Evolutionary conservation across 2,329 filamentous ascomycete genomes (phyloP).

Genomic region (Ophiocordyceps camponoti-floridani): DNA sequence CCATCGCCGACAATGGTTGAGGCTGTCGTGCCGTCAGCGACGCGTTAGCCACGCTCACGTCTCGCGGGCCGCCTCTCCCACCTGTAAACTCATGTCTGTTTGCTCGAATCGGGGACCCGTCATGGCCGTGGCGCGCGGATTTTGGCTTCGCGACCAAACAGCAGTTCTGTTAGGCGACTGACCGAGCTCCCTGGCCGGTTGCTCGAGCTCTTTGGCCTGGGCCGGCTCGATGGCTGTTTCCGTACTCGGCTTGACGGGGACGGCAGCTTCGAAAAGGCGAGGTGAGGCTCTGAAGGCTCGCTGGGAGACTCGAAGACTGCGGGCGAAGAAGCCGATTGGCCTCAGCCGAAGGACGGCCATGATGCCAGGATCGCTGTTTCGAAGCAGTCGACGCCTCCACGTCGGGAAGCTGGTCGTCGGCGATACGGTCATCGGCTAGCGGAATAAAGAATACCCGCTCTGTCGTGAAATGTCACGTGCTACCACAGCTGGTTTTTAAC

Average conservation of each 20-base stretch:
- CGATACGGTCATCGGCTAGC: neutral
- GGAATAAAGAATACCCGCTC: neutral
- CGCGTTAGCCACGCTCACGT: neutral
- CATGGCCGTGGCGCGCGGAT: slow-evolving; percentile 69
- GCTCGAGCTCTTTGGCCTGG: slow-evolving; percentile 34
- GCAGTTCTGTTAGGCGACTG: slow-evolving; percentile 77
- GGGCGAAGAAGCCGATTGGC: slow-evolving; percentile 24
- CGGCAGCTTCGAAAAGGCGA: slow-evolving; percentile 25
- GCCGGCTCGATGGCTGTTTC: slow-evolving; percentile 24
- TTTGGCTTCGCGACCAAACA: slow-evolving; percentile 78
- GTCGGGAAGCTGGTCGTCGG: too few species aligned
- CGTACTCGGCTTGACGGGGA: slow-evolving; percentile 17
- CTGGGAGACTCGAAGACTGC: slow-evolving; percentile 22
- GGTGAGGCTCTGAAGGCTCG: slow-evolving; percentile 30
- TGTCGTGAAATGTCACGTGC: neutral
- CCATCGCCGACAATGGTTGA: slow-evolving; percentile 75
- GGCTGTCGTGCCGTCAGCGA: slow-evolving; percentile 38
- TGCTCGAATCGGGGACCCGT: slow-evolving; percentile 90
- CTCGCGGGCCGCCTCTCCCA: slow-evolving; percentile 21
- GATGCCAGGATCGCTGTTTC: slow-evolving; percentile 4
- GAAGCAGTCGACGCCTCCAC: too few species aligned
- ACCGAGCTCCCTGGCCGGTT: slow-evolving; percentile 27
- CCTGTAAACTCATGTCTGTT: slow-evolving; percentile 85
- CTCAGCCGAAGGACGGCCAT: slow-evolving; percentile 29
- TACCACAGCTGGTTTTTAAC: neutral